Base-by-base conservation (phyloP, 495 filamentous ascomycete genomes). In the Talaromyces ruber region DNA sequence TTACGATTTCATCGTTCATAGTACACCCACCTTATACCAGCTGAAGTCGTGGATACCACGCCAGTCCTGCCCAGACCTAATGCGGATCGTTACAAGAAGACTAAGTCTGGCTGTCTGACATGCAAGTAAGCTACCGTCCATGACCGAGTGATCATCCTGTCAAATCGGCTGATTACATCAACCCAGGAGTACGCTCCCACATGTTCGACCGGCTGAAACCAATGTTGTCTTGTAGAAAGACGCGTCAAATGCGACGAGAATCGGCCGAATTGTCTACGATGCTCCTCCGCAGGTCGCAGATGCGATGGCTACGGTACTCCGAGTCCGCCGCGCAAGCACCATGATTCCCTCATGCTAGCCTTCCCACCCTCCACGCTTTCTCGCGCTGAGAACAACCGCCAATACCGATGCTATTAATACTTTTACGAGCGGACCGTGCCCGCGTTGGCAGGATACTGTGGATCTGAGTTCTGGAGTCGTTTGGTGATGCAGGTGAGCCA, bases 391-490 rank as follows among this genome's bases (percentile, higher is more conserved):
- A 51, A 62, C 22, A 24, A 57, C 4, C 60, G 51, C 2, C 82
- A 86, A 64, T 74, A 74, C 47, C 75, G 78, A 18, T 86, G 82
- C 57, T 86, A 86, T 61, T 78, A 85, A 64, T 73, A 86, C 50
- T 88, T 88, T 64, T 78, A 78, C 30, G 78, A 79, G 55, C 79
- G 80, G 32, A 87, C 83, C 0, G 80, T 83, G 1, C 78, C 69
- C 52, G 82, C 86, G 63, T 68, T 88, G 30, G 82, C 83, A 6
- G 85, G 85, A 2, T 87, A 84, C 69, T 87, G 85, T 60, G 79
- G 82, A 58, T 85, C 80, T 12, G 79, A 77, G 4, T 85, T 88
- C 61, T 88, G 84, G 85, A 79, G n/a, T 70, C 74, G 51, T 73
- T 43, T 74, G 0, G 65, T 87, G 12, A 67, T 86, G 50, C 82